Conservation (phyloP, 257 asterid genomes). For the Cinchona pubescens region DNA sequence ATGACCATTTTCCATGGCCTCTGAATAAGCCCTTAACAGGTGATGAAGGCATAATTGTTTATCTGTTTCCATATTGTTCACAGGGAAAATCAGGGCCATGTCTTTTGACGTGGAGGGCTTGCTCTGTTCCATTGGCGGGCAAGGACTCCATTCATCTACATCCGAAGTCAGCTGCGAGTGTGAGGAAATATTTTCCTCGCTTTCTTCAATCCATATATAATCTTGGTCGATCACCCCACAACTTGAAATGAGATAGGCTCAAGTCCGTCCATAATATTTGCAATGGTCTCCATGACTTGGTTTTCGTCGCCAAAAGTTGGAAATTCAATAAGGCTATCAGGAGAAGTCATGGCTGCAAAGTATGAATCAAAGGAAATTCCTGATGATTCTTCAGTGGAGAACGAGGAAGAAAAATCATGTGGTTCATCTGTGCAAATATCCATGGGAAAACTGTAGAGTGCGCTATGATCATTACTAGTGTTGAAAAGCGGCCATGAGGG, state of each 20-base stretch:
- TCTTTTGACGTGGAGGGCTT: not conserved
- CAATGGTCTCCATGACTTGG: slow-evolving; percentile 11
- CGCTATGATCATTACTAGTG: slow-evolving; percentile 26
- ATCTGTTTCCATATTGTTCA: slow-evolving; percentile 33
- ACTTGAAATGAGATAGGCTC: slow-evolving; percentile 22
- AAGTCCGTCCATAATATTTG: slow-evolving; percentile 24
- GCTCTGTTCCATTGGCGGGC: slow-evolving; percentile 25
- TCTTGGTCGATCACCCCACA: slow-evolving; percentile 19
- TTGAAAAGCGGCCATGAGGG: slow-evolving; percentile 41
- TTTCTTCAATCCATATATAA: slow-evolving; percentile 45
- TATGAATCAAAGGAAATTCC: slow-evolving; percentile 44
- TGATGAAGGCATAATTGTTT: slow-evolving; percentile 39
- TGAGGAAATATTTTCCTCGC: slow-evolving; percentile 28
- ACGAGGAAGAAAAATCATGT: slow-evolving; percentile 34
- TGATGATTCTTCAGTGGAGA: slow-evolving; percentile 36
- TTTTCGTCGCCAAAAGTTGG: slow-evolving; percentile 30
- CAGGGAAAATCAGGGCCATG: slow-evolving; percentile 26
- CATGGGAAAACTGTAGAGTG: slow-evolving; percentile 26
- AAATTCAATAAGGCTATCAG: slow-evolving; percentile 37
- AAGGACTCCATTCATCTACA: slow-evolving; percentile 27
- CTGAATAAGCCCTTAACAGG: slow-evolving; percentile 56
- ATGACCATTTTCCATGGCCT: slow-evolving; percentile 54
- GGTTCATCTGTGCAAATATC: slow-evolving; percentile 22
- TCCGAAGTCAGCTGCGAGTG: slow-evolving; percentile 27
- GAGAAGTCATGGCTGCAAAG: slow-evolving; percentile 28